These are phyloP conservation scores for Hypoxylon sp. DNA, from an alignment of 2,329 filamentous ascomycete species.

Conservation along the genomic window DNA sequence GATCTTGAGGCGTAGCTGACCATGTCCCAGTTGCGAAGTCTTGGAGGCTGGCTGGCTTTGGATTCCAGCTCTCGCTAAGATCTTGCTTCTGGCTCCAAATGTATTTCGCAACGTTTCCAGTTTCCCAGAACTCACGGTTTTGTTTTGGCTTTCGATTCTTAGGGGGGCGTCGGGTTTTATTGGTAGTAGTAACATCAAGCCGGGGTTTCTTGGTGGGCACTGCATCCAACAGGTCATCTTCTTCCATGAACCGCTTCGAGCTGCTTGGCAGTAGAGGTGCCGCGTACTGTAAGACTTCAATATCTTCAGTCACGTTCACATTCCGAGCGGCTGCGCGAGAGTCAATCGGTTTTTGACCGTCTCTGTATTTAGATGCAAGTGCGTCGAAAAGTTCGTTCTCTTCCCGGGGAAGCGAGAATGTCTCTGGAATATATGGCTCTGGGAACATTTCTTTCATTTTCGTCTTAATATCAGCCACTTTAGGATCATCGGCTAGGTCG, in stretches of 20 bases:
- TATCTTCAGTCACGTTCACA: constrained; percentile 42
- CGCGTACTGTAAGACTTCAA: constrained; percentile 42
- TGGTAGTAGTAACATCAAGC: constrained; percentile 29
- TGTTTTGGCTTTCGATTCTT: constrained; percentile 27
- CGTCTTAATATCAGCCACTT: constrained; percentile 55
- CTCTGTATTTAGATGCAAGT: constrained; percentile 40
- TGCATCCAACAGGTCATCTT: constrained; percentile 34
- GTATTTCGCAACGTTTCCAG: constrained; percentile 41
- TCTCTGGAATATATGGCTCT: constrained; percentile 52
- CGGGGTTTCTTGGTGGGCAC: constrained; percentile 34
- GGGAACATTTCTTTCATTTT: constrained; percentile 59
- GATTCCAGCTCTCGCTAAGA: constrained; percentile 34
- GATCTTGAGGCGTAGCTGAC: constrained; percentile 35
- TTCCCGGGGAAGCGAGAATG: constrained; percentile 49
- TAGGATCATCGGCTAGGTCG: constrained; percentile 52
- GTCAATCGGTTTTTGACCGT: constrained; percentile 12
- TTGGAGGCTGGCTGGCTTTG: constrained; percentile 36
- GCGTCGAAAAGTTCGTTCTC: constrained; percentile 47
- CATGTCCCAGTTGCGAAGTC: constrained; percentile 41
- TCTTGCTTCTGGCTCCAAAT: constrained; percentile 43
- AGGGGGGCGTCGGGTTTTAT: constrained; percentile 36
- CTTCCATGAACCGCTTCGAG: constrained; percentile 35
- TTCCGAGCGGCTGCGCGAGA: constrained; percentile 27
- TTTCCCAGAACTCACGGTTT: constrained; percentile 40
- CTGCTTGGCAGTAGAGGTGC: constrained; percentile 22